A percentile compares a stretch with the other conserved stretches of the same genome.
Conservation (phyloP, 352 stramenopile species). For the Peronospora farinosa region DNA sequence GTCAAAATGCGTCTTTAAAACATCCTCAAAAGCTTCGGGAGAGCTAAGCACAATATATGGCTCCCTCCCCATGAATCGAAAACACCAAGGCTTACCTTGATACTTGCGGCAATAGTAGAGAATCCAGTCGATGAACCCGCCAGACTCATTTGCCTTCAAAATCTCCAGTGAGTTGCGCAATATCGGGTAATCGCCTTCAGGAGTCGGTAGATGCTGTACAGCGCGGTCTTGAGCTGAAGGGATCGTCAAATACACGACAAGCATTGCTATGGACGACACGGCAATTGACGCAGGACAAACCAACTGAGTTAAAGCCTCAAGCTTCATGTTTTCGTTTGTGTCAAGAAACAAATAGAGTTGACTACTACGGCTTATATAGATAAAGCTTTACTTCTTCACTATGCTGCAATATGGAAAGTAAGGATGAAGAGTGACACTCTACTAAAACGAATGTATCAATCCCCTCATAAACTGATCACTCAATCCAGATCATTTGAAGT, state of each 20-base stretch:
- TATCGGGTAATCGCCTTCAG: constrained; percentile 32
- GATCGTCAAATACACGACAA: constrained; percentile 30
- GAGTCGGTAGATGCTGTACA: constrained; percentile 31
- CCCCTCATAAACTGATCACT: too few species aligned
- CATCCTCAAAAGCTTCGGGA: constrained; percentile 45
- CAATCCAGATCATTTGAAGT: too few species aligned
- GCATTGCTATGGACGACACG: constrained; percentile 15
- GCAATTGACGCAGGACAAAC: constrained; percentile 15
- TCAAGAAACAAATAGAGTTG: background rate
- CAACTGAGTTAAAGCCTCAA: constrained; percentile 11
- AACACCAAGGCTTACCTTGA: constrained; percentile 38
- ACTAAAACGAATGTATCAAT: too few species aligned
- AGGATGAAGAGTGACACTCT: too few species aligned
- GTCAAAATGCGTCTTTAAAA: constrained; percentile 66
- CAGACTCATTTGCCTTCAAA: constrained; percentile 30
- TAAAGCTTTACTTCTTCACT: too few species aligned
- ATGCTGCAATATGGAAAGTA: too few species aligned
- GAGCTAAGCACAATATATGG: constrained; percentile 42
- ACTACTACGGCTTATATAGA: too few species aligned
- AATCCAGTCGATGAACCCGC: constrained; percentile 47
- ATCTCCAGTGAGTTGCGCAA: constrained; percentile 53
- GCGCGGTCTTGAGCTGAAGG: constrained; percentile 25
- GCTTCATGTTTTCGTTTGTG: constrained; percentile 10
- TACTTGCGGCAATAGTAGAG: constrained; percentile 38
- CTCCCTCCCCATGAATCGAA: constrained; percentile 30